Percentiles rank a stretch among this genome's conserved stretches.
Conservation (phyloP, 169 alveolate species). For the Plasmodium malariae region DNA sequence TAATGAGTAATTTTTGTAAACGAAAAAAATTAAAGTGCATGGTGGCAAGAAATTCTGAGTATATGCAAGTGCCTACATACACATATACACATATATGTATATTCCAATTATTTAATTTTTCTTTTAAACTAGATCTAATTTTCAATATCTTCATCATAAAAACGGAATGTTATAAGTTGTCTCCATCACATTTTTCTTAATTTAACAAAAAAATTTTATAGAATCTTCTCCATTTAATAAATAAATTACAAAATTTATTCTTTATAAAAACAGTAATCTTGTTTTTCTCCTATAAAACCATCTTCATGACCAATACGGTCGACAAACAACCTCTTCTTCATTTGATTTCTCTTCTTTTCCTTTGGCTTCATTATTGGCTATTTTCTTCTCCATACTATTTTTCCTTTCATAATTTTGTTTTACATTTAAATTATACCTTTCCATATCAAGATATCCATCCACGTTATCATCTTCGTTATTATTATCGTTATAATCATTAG, state of each 20-base stretch:
- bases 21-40: not conserved
- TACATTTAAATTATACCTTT: no score
- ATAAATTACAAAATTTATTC: no score
- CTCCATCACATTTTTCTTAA: no score
- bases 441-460: not conserved
- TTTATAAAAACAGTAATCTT: no score
- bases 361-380: not conserved
- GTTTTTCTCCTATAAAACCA: no score
- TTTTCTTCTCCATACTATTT: constrained; percentile 3
- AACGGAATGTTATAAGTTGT: no score
- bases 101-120: not conserved
- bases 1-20: not conserved
- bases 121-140: no score
- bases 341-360: not conserved
- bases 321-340: no score
- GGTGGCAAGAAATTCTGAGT: not conserved
- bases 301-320: no score
- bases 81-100: not conserved
- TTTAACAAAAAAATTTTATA: no score
- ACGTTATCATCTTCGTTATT: not conserved
- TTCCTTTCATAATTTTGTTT: not conserved
- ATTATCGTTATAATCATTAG: not conserved
- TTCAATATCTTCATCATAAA: no score
- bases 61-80: not conserved
- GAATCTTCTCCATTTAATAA: no score